A percentile compares a stretch with the other conserved stretches of the same genome.
phyloP scores from a whole-genome alignment of 2,329 filamentous ascomycete genomes.

The Apiospora marii region DNA sequence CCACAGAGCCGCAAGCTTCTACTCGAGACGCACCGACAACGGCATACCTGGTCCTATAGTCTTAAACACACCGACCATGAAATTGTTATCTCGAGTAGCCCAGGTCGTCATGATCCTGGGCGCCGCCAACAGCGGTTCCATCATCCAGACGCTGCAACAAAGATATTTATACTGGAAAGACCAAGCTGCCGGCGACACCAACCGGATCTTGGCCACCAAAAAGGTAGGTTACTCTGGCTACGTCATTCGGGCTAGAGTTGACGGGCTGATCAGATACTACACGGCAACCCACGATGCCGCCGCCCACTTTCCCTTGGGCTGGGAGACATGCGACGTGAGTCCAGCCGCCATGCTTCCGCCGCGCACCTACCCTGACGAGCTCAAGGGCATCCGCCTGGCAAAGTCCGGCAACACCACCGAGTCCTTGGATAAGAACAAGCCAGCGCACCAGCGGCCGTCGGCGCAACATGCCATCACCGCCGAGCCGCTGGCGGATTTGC shows the following conservation, averaged over 20 bases:
- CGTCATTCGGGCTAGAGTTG: not conserved
- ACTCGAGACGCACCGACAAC: not conserved
- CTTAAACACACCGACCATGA: fast-evolving
- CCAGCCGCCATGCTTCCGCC: not conserved
- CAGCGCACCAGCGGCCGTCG: not conserved
- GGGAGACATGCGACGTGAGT: not conserved
- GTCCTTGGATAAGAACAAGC: not conserved
- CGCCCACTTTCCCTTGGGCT: not conserved
- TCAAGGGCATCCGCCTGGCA: not conserved
- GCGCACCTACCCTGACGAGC: not conserved
- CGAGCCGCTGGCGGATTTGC: not conserved
- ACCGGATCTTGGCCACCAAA: not conserved
- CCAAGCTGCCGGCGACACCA: conserved; percentile 13
- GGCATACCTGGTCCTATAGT: not conserved
- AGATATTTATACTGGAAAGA: not conserved
- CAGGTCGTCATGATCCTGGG: too few species aligned
- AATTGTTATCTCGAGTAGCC: too few species aligned
- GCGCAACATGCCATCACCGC: not conserved
- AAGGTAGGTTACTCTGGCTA: not conserved
- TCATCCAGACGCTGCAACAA: not conserved
- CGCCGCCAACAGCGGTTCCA: too few species aligned
- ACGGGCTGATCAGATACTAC: conserved; percentile 4
- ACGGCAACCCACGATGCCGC: not conserved
- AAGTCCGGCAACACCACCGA: not conserved
- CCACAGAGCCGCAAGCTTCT: not conserved